Base-by-base conservation (phyloP, 768 basidiomycete species). In the Austroboletus eburneus region DNA sequence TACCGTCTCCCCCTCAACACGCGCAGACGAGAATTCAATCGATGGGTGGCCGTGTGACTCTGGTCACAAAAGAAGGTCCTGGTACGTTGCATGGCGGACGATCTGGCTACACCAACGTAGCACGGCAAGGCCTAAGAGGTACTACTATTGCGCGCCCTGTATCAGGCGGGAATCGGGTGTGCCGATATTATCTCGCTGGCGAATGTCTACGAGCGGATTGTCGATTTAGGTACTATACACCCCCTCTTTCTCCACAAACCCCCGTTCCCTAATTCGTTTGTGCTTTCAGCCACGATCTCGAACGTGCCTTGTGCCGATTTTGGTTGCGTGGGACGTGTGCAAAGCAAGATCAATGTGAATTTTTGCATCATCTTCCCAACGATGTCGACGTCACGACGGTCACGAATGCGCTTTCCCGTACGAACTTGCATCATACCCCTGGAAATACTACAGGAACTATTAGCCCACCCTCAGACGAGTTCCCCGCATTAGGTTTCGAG, bases 251-350 rank as follows among this genome's bases (percentile, higher is more conserved):
- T 38, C 17, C 20, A 4, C 39, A 43, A 49, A 12, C 3, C 20
- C 46, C 30, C 35, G 21, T 43, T 18, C 17, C 27, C 51, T 58
- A 42, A 56, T 50, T 46, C 52, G 22, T 49, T 43, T 43, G 33
- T 45, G 40, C 44, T 45, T 55, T 3, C 55, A 96, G 94, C 57
- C 94, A 96, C 62, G 94, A 97, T 59, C 78, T 96, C 4, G 94
- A 97, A 65, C 81, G 94, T 34, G 94, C 94, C 2, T 66, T 97
- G 18, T 93, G 89, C 69, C 86, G 96, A 29, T 99, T 99, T 73
- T 99, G 96, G 96, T 77, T 99, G 24, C 81, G 94, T 42, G 95
- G 95, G 5, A 92, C 92, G 37, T 99, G 96, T 61, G 91, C 94
- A 24, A 99, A 99, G 66, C 89, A 93, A 45, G 93, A 95, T 47